Evolutionary conservation across 441 rosid species (phyloP).

Genomic region (Kokia cookei): DNA sequence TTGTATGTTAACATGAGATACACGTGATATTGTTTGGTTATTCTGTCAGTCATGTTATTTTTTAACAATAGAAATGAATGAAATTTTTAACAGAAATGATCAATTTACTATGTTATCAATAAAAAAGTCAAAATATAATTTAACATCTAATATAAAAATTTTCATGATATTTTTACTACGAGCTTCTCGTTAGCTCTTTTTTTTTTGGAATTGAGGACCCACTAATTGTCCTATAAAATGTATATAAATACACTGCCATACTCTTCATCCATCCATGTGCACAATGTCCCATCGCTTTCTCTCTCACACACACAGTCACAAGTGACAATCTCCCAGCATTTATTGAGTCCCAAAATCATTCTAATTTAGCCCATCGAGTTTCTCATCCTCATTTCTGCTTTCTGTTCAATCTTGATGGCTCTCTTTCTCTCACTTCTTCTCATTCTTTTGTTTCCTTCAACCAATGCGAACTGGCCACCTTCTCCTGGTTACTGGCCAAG

Average conservation of each 20-base stretch:
- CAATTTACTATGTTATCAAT: no score
- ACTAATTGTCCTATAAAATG: not conserved
- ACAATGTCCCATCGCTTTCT: conserved; percentile 4
- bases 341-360: conserved; percentile 23
- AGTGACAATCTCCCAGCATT: conserved; percentile 29
- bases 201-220: conserved; percentile 10
- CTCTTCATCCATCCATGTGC: conserved; percentile 7
- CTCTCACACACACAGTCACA: conserved; percentile 11
- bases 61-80: no score
- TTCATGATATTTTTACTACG: no score
- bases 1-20: no score
- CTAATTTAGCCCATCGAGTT: conserved; percentile 9
- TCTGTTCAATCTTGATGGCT: conserved; percentile 29
- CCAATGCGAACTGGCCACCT: conserved; percentile 65
- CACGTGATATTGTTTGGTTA: no score
- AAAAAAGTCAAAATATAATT: no score
- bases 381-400: conserved; percentile 1
- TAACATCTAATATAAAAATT: no score
- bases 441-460: conserved; percentile 32
- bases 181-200: not conserved
- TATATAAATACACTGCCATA: conserved; percentile 3
- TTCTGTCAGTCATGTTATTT: accelerated
- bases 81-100: accelerated
- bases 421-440: conserved; percentile 24
- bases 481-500: conserved; percentile 95